Base-by-base conservation (phyloP, 257 asterid species). In the Primulina huaijiensis region DNA sequence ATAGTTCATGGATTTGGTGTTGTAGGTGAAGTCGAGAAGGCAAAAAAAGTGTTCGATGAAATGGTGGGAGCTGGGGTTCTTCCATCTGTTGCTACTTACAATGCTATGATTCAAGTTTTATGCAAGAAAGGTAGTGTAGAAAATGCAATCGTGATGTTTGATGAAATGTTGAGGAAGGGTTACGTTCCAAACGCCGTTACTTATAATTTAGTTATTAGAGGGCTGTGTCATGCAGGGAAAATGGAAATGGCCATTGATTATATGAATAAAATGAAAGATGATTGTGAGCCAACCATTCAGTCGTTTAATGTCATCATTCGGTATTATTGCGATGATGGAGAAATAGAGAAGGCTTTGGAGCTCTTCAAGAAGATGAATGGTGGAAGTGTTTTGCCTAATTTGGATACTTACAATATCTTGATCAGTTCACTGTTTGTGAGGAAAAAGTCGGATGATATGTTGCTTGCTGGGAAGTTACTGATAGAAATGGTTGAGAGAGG, bases 401-500 rank as follows among this genome's bases (percentile, higher is more conserved):
- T 90, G 84, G 99, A 93, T 74, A 90, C 96, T 3, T 93, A 90
- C 74, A 93, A 93, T 67, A 71, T 93, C 30, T 78, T 93, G 92
- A 89, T 90, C 43, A 79, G 84, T 52, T 83, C 96, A 52, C 87
- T 93, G 99, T 93, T 89, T 79, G 89, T 75, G 60, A 70, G 97
- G 80, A 90, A 86, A 76, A 89, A 85, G 77, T 72, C 96, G 0
- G 90, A 86, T 21, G 97, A 93, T 68, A 53, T 93, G 80, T 72
- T 85, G 72, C 72, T 86, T 66, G 97, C 96, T 27, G 99, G 97
- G 71, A 89, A 85, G 75, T 77, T 93, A 82, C 76, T 93, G 82
- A 60, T 83, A 21, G 96, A 93, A 78, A 93, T 93, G 99, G 86
- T 87, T n/a, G 96, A 82, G 52, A 79, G 96, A 70, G 91, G 96